Conservation (phyloP, 371 early-diverging fungal species). For the Actinomucor elegans region DNA sequence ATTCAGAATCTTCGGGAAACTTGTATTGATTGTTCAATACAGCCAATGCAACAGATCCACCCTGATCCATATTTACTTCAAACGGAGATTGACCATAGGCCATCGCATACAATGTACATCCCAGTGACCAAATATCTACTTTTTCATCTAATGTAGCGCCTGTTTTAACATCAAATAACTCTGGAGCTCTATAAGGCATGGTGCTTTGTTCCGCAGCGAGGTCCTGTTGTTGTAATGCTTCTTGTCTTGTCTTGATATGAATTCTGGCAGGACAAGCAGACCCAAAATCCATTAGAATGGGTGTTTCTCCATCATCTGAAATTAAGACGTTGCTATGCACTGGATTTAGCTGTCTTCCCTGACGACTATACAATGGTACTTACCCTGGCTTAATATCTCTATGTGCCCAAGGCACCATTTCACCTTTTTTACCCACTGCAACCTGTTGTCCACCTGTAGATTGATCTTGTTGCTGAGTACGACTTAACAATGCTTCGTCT, state of each 20-base stretch:
- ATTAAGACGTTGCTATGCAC: slow-evolving; percentile 49
- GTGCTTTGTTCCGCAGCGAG: slow-evolving; percentile 65
- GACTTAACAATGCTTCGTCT: slow-evolving; percentile 14
- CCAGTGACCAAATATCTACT: slow-evolving; percentile 75
- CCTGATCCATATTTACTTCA: slow-evolving; percentile 56
- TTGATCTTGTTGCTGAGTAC: slow-evolving; percentile 13
- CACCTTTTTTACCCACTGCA: slow-evolving; percentile 20
- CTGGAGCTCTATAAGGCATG: slow-evolving; percentile 76
- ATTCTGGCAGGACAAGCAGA: slow-evolving; percentile 59
- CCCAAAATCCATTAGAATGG: slow-evolving; percentile 75
- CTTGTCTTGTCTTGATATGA: slow-evolving; percentile 47
- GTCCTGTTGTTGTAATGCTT: slow-evolving; percentile 63
- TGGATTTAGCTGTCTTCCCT: background rate
- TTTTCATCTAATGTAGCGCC: slow-evolving; percentile 56
- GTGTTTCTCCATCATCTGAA: slow-evolving; percentile 61
- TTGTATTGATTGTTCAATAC: slow-evolving; percentile 57
- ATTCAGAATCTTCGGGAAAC: slow-evolving; percentile 42
- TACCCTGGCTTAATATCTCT: slow-evolving; percentile 76
- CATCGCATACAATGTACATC: slow-evolving; percentile 69
- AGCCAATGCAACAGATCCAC: slow-evolving; percentile 65
- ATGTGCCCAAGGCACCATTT: slow-evolving; percentile 60
- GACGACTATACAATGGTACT: background rate
- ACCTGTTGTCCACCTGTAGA: slow-evolving; percentile 13
- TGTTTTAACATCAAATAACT: slow-evolving; percentile 71
- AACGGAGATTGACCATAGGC: slow-evolving; percentile 71